Base-by-base conservation (phyloP, 495 filamentous ascomycete genomes). In the Neurospora tetraspora region DNA sequence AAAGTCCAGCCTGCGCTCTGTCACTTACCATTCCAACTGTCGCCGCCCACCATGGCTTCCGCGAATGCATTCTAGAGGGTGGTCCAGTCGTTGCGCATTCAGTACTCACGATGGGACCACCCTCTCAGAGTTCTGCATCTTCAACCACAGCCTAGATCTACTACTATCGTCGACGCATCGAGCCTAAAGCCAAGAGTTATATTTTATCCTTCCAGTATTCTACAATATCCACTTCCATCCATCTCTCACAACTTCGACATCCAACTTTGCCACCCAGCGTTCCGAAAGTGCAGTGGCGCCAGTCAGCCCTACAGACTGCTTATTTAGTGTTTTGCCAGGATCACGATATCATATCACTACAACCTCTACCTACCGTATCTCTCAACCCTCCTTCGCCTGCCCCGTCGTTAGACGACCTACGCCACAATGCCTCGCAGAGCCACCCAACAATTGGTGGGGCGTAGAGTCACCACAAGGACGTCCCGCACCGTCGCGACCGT, bases 51-150 rank as follows among this genome's bases (percentile, higher is more conserved):
- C 42, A 86, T 86, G 84, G 82, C 81, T 73, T 73, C 78, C 73
- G 80, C 80, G 80, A 79, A 80, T 85, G 83, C 81, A 75, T 84
- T 82, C 70, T 86, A 85, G 81, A 83, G 85, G 85, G 84, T 86
- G 84, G 84, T 77, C 81, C 79, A 78, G 59, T 83, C 77, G 79
- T 78, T 72, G 76, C 77, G 76, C 73, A 72, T 75, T 75, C 71
- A 74, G 70, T 75, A 76, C 82, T 83, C 81, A 79, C 80, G 77
- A 86, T 86, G 85, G 84, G 80, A 83, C 84, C 85, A 84, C 85
- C 84, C 85, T 61, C 53, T 85, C 83, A 37, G 78, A 77, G 76
- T 75, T 73, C 74, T 78, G 72, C 71, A 70, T 77, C 40, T 37
- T 76, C 74, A 73, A 42, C 70, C 42, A 75, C 71, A 78, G 73